phyloP scores from a whole-genome alignment of 2,329 filamentous ascomycete genomes.

The Triangularia verruculosa region DNA sequence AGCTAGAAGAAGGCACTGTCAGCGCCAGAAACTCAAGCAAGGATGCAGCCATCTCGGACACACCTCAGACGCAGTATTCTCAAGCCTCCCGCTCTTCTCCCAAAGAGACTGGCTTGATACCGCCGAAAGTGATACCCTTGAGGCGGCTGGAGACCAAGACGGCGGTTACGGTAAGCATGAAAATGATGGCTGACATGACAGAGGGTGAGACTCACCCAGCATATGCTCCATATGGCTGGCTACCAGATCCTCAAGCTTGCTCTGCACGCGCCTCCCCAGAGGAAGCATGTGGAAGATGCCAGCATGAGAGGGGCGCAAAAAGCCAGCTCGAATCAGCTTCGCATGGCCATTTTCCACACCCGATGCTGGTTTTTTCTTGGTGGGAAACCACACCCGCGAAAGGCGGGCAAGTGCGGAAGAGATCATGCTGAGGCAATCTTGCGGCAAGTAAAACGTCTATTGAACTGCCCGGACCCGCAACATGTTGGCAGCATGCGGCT shows the following conservation, averaged over 20 bases:
- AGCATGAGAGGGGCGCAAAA: conserved; percentile 75
- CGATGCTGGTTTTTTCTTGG: conserved; percentile 61
- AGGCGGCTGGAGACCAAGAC: conserved; percentile 56
- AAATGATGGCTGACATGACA: neutral
- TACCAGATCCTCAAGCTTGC: conserved; percentile 81
- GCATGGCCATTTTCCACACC: conserved; percentile 63
- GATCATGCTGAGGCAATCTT: conserved; percentile 10
- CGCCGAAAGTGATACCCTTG: conserved; percentile 77
- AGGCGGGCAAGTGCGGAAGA: conserved; percentile 43
- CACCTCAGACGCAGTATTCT: conserved; percentile 70
- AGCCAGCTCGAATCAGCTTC: conserved; percentile 68
- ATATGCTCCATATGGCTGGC: conserved; percentile 78
- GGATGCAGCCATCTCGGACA: neutral
- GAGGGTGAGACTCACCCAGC: conserved; percentile 20
- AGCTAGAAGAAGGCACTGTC: conserved; percentile 50
- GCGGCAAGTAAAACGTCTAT: neutral
- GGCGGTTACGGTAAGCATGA: neutral
- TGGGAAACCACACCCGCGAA: conserved; percentile 77
- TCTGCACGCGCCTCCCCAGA: conserved; percentile 78
- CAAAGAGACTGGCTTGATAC: conserved; percentile 83
- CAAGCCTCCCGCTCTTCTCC: conserved; percentile 78
- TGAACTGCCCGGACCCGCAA: neutral
- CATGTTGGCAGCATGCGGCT: neutral
- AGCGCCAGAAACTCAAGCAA: conserved; percentile 9
- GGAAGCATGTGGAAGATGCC: conserved; percentile 93